Evolutionary conservation across 495 filamentous ascomycete species (phyloP), one percentile per base, ranked within the genome.

Genomic region (Hypoxylon subgilvum): DNA sequence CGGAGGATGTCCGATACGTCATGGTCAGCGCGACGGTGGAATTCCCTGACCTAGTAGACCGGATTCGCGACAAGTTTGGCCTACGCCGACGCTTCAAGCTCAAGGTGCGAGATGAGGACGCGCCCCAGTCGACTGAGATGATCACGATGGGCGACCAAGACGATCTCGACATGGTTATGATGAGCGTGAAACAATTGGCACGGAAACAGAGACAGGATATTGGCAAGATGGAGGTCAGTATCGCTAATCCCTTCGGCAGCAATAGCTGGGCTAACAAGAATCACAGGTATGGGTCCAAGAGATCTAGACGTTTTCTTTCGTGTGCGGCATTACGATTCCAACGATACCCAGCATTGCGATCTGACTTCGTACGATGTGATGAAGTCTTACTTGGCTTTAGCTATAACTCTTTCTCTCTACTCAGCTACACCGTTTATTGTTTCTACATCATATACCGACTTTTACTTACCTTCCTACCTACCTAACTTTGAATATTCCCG

Each of bases 81-180:
- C 74, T 96, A 45, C 73, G 78, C 44, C 77, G 79, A 30, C 78
- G 82, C 39, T 82, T 93, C 68, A 92, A 89, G 79, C 86, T 96
- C 71, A 91, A 89, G 79, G 85, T 96, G 66, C 86, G 84, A 69
- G 89, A 91, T 46, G 87, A 90, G 44, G 92, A 96, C 69, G 57
- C 71, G 28, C 78, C 79, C 12, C 84, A 90, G 59, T 69, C 58
- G 14, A 88, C 88, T 5, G 94, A 96, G 67, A 90, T 96, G 87
- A 93, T 98, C 71, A 96, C 91, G 9, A 86, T 98, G 85, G 91
- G 88, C 23, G 94, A 98, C 74, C 89, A 96, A 73, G 94, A 98
- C 67, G 94, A 98, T 79, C 72, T 97, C 61, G 92, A 97, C 45
- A 86, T 96, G 82, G 83, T 88, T 32, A 80, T 97, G 48, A 77